These are phyloP conservation scores for Melocanna baccifera DNA, from an alignment of 176 grass and related monocot species.

Conservation along the genomic window DNA sequence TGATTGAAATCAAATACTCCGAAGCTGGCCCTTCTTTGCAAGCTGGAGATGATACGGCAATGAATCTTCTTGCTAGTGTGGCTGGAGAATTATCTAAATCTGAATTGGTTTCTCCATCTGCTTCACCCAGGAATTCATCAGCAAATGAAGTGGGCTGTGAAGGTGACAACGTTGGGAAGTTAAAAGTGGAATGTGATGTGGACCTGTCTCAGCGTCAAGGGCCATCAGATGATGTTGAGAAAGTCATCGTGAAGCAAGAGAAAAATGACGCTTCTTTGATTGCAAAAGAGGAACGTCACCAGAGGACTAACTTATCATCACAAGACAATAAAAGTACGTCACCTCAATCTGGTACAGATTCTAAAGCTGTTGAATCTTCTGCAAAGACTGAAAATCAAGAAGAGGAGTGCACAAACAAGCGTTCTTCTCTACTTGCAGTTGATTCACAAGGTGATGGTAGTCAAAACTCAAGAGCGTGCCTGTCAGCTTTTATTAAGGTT, in stretches of 20 bases:
- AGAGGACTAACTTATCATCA: background rate
- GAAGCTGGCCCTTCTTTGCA: slow-evolving; percentile 52
- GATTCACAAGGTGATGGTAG: slow-evolving; percentile 29
- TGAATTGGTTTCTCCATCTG: slow-evolving; percentile 49
- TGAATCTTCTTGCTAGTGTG: slow-evolving; percentile 96
- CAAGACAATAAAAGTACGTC: slow-evolving; percentile 23
- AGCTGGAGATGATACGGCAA: slow-evolving; percentile 70
- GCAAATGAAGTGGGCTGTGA: slow-evolving; percentile 42
- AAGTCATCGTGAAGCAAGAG: slow-evolving; percentile 26
- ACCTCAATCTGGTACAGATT: background rate
- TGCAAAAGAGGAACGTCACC: slow-evolving; percentile 23
- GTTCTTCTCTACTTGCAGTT: slow-evolving; percentile 5
- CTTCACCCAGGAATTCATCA: slow-evolving; percentile 42
- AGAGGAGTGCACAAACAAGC: slow-evolving; percentile 3
- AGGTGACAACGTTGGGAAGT: slow-evolving; percentile 38
- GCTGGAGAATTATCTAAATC: slow-evolving; percentile 88
- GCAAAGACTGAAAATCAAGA: slow-evolving; percentile 33
- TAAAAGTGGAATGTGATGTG: slow-evolving; percentile 35
- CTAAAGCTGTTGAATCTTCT: slow-evolving; percentile 27
- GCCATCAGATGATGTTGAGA: slow-evolving; percentile 28
- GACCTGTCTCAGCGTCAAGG: background rate
- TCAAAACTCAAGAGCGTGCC: background rate
- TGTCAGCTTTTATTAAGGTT: background rate
- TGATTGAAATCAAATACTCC: slow-evolving; percentile 91
- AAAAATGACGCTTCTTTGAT: slow-evolving; percentile 27